These are phyloP conservation scores for Solanum piurae DNA, from an alignment of 257 asterid species.

Conservation along the genomic window DNA sequence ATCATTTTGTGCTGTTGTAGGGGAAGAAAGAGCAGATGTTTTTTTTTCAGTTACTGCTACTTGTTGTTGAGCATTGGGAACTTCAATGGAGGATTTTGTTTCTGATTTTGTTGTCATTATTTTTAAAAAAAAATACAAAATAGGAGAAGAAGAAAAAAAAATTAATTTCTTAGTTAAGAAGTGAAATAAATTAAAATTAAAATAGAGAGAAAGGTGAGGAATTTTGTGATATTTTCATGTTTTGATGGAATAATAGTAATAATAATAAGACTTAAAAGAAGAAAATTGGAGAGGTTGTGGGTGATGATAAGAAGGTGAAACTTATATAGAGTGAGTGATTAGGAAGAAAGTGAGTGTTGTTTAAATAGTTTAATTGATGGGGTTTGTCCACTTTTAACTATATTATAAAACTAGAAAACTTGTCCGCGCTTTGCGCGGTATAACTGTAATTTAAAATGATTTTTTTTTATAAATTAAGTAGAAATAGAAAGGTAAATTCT, in stretches of 20 bases:
- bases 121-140: background rate
- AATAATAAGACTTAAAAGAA: background rate
- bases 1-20: background rate
- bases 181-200: background rate
- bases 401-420: too few species aligned
- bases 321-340: background rate
- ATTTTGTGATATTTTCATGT: background rate
- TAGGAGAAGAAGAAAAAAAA: background rate
- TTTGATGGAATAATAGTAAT: background rate
- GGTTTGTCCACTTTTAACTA: background rate
- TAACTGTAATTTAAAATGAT: too few species aligned
- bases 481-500: too few species aligned
- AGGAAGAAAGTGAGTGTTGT: background rate
- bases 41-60: background rate
- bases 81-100: background rate
- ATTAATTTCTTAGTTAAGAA: background rate
- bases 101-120: background rate
- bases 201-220: background rate
- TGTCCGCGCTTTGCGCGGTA: too few species aligned
- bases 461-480: too few species aligned
- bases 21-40: background rate
- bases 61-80: background rate
- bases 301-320: background rate
- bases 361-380: background rate
- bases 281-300: background rate